Conservation (phyloP, 2,329 filamentous ascomycete species). For the Exophiala dermatitidis region DNA sequence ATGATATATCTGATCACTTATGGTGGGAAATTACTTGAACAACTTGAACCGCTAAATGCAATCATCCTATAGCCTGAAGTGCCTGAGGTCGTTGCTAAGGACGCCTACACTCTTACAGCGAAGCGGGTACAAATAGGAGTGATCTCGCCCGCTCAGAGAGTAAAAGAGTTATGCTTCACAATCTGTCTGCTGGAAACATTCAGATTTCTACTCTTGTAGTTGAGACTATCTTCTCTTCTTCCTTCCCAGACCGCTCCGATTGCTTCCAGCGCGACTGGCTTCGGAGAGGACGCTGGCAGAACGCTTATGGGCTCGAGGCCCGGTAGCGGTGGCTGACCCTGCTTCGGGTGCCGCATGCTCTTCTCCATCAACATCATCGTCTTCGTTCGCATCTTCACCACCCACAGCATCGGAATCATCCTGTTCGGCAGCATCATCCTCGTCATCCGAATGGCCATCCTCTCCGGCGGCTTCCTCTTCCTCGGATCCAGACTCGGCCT, state of each 20-base stretch:
- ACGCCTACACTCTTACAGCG: no score
- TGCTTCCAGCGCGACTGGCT: conserved; percentile 41
- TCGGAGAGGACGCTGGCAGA: conserved; percentile 75
- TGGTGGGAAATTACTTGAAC: no score
- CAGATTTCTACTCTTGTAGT: neutral
- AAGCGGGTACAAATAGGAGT: no score
- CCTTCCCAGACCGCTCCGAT: conserved; percentile 24
- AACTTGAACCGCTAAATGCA: no score
- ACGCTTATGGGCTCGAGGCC: conserved; percentile 54
- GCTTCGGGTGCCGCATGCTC: neutral
- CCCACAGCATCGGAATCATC: neutral
- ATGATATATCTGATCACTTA: no score
- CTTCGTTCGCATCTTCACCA: conserved; percentile 4
- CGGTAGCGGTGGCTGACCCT: conserved; percentile 4
- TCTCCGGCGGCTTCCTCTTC: conserved; percentile 2
- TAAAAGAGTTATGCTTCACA: no score
- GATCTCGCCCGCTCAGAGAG: no score
- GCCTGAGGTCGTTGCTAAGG: no score
- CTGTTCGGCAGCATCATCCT: neutral
- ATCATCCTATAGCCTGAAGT: no score
- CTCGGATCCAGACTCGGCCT: conserved; percentile 2
- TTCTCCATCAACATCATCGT: conserved; percentile 9
- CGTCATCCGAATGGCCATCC: neutral
- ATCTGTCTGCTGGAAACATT: no score
- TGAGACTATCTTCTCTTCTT: conserved; percentile 23